These are phyloP conservation scores for Enterocytospora artemiae DNA, from an alignment of 371 early-diverging fungal species.

Conservation along the genomic window DNA sequence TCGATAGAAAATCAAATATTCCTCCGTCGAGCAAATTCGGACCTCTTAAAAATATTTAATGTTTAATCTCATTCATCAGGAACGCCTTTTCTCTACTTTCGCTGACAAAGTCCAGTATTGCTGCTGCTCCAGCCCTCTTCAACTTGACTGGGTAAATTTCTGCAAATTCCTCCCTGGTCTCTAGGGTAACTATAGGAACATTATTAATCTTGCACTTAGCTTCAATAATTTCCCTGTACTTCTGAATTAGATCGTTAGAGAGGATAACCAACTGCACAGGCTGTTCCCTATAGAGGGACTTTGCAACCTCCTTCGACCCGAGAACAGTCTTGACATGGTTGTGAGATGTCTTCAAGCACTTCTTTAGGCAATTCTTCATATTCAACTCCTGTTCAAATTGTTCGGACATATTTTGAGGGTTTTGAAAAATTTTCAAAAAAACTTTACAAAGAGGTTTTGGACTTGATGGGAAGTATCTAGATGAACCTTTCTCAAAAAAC, in stretches of 20 bases:
- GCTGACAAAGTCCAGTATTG: constrained; percentile 16
- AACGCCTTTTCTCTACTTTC: constrained; percentile 22
- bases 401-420: background rate
- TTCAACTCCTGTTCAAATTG: background rate
- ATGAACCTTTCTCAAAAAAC: background rate
- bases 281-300: background rate
- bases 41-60: constrained; percentile 7
- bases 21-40: background rate
- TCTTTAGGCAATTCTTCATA: background rate
- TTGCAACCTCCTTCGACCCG: constrained; percentile 34
- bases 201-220: constrained; percentile 18
- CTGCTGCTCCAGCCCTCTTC: constrained; percentile 21
- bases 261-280: constrained; percentile 41
- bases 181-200: constrained; percentile 42
- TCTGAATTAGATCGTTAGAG: constrained; percentile 35
- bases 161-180: constrained; percentile 40
- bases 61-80: constrained; percentile 3
- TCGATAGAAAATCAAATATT: background rate
- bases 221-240: constrained; percentile 18
- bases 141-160: constrained; percentile 27
- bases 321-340: constrained; percentile 28
- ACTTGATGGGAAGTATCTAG: background rate
- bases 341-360: constrained; percentile 26
- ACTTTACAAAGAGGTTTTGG: background rate
- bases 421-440: too few species aligned